phyloP scores from a whole-genome alignment of 2,329 filamentous ascomycete genomes.

The Bisporella sp. region DNA sequence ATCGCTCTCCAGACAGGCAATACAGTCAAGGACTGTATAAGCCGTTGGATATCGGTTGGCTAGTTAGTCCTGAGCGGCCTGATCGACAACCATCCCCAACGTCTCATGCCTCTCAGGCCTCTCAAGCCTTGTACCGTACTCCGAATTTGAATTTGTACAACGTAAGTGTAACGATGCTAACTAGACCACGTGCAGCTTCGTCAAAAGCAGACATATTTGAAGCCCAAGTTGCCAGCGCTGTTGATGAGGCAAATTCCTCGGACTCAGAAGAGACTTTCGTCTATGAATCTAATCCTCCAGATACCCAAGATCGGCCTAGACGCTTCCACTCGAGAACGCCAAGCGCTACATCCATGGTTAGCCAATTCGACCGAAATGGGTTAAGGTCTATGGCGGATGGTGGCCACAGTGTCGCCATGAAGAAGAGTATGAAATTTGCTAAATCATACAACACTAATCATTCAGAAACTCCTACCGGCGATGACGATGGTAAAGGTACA shows the following conservation, averaged over 20 bases:
- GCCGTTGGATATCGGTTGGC: constrained; percentile 15
- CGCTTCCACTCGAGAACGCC: constrained; percentile 91
- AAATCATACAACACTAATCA: constrained; percentile 62
- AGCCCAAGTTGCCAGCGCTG: constrained; percentile 89
- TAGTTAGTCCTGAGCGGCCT: constrained; percentile 19
- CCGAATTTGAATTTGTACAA: constrained; percentile 30
- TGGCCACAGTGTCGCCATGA: constrained; percentile 57
- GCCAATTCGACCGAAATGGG: constrained; percentile 51
- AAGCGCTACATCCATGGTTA: constrained; percentile 79
- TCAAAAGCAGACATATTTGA: constrained; percentile 98
- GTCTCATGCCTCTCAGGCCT: not conserved
- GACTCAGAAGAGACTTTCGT: constrained; percentile 99
- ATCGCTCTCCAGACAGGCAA: constrained; percentile 12
- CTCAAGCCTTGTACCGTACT: constrained; percentile 26
- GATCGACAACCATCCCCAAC: constrained; percentile 13
- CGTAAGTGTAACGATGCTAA: constrained; percentile 38
- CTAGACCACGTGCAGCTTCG: constrained; percentile 53
- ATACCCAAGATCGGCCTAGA: constrained; percentile 53
- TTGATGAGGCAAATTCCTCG: constrained; percentile 92
- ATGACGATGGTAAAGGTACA: constrained; percentile 60
- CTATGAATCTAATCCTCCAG: constrained; percentile 93
- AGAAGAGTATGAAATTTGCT: constrained; percentile 95
- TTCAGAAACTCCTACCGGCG: constrained; percentile 43
- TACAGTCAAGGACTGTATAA: constrained; percentile 23
- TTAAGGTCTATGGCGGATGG: constrained; percentile 57